Evolutionary conservation across 805 yeast species (phyloP).

Genomic region (Candida mattraensis): DNA sequence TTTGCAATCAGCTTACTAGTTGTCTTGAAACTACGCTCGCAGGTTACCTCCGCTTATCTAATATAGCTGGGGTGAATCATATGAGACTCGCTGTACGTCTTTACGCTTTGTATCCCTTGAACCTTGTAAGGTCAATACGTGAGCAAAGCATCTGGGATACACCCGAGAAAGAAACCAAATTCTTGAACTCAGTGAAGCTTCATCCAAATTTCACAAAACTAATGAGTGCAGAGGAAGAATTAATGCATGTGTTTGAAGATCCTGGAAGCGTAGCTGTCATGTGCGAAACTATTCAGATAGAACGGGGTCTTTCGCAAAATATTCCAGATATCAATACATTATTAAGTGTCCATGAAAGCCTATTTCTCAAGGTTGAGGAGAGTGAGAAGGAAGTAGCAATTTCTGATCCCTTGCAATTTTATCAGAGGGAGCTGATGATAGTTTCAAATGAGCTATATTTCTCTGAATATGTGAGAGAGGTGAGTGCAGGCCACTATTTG

Average conservation of each 20-base stretch:
- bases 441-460: conserved; percentile 63
- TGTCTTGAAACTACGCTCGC: no score
- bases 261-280: no score
- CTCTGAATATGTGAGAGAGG: conserved; percentile 51
- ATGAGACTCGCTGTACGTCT: conserved; percentile 41
- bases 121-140: conserved; percentile 43
- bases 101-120: conserved; percentile 59
- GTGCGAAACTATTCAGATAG: no score
- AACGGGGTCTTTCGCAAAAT: no score
- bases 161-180: conserved; percentile 18
- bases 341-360: conserved; percentile 20
- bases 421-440: conserved; percentile 57
- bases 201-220: conserved; percentile 45
- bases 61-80: conserved; percentile 10
- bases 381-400: conserved; percentile 3
- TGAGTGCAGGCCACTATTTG: no score
- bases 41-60: no score
- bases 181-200: conserved; percentile 36
- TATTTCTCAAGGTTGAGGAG: conserved; percentile 17
- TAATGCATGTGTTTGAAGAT: not conserved
- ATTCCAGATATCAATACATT: conserved; percentile 16
- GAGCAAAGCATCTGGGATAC: no score
- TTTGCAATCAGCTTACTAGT: no score
- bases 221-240: conserved; percentile 1
- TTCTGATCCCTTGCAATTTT: conserved; percentile 37